These are phyloP conservation scores for Pseudotsuga menziesii DNA, from an alignment of 75 land plant genomes.

Conservation along the genomic window DNA sequence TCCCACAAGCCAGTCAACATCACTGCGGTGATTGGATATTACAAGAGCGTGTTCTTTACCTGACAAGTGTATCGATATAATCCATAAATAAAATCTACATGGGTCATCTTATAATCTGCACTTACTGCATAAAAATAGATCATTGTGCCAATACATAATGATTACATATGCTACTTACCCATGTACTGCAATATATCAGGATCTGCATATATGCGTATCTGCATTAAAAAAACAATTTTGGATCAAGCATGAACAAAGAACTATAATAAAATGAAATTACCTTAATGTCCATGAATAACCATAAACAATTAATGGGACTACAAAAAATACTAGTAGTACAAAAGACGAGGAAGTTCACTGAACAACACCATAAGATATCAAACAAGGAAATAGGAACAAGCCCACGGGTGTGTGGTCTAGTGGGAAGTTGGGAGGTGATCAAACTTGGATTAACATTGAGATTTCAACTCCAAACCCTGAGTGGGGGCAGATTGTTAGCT, in stretches of 20 bases:
- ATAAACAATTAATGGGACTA: not conserved
- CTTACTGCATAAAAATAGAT: not conserved
- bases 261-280: not conserved
- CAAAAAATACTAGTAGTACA: not conserved
- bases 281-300: not conserved
- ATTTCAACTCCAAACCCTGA: too few relatives aligned
- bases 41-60: constrained; percentile 93
- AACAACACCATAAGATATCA: not conserved
- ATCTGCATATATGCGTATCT: constrained; percentile 66
- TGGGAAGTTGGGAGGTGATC: too few relatives aligned
- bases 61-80: constrained; percentile 17
- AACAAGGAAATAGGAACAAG: not conserved
- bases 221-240: constrained; percentile 14
- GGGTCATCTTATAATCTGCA: not conserved
- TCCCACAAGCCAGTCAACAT: constrained; percentile 95
- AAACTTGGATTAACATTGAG: too few relatives aligned
- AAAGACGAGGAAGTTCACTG: not conserved
- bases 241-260: not conserved
- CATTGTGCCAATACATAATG: not conserved
- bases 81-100: not conserved
- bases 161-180: constrained; percentile 35
- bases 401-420: not conserved
- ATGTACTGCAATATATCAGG: constrained; percentile 39
- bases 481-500: too few relatives aligned
- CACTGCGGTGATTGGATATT: constrained; percentile 76